A percentile compares a stretch with the other conserved stretches of the same genome.
phyloP scores from a whole-genome alignment of 2,329 filamentous ascomycete genomes.

The Trichoderma koningii region DNA sequence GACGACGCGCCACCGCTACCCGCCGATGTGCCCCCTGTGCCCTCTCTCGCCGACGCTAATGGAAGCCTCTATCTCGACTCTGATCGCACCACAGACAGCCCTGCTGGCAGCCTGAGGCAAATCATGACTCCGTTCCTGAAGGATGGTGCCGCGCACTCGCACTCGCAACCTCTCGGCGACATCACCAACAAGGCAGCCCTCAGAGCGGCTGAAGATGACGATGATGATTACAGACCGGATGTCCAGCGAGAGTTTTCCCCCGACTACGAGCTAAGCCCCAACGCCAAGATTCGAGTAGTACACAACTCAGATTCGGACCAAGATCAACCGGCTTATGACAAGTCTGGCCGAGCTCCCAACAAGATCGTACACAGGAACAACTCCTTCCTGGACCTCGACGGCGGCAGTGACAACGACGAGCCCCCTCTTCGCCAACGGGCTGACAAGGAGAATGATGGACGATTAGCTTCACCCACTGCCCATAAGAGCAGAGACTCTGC shows the following conservation, averaged over 20 bases:
- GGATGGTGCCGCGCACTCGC: constrained; percentile 32
- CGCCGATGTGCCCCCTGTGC: constrained; percentile 46
- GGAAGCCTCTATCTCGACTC: constrained; percentile 31
- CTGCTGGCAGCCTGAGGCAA: constrained; percentile 78
- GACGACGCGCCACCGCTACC: constrained; percentile 67
- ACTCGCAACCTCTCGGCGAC: constrained; percentile 32
- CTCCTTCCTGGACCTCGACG: constrained; percentile 55
- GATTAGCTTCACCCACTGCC: not conserved
- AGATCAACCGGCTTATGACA: constrained; percentile 30
- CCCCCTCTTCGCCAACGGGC: constrained; percentile 29
- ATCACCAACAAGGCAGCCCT: constrained; percentile 32
- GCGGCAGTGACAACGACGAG: constrained; percentile 51
- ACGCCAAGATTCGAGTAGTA: constrained; percentile 70
- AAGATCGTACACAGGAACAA: constrained; percentile 43
- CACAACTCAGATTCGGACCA: constrained; percentile 47
- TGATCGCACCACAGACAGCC: constrained; percentile 53
- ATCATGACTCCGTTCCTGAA: constrained; percentile 84
- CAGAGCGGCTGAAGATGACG: constrained; percentile 26
- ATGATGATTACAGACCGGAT: constrained; percentile 39
- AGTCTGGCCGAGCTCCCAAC: constrained; percentile 34
- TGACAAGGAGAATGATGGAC: constrained; percentile 27
- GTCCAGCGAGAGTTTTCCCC: constrained; percentile 68
- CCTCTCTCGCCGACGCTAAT: constrained; percentile 36
- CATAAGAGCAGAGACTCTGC: constrained; percentile 32
- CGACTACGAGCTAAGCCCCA: constrained; percentile 71